Conservation (phyloP, 352 stramenopile genomes). For the Plasmopara halstedii region DNA sequence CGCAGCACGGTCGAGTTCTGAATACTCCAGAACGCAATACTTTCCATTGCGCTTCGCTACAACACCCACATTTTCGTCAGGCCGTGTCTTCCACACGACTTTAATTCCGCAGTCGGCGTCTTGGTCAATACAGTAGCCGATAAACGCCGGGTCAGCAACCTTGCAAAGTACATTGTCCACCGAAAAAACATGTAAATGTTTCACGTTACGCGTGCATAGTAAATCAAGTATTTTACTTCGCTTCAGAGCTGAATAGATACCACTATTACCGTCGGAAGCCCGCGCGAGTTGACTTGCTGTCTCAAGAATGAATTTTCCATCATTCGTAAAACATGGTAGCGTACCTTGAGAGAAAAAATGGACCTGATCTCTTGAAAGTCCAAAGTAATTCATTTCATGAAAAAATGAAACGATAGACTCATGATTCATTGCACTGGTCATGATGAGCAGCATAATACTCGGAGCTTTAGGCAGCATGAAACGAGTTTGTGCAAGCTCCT, state of each 20-base stretch:
- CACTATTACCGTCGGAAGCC: slow-evolving; percentile 97
- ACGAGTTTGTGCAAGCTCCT: slow-evolving; percentile 25
- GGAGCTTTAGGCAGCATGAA: slow-evolving; percentile 12
- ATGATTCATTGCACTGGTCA: slow-evolving; percentile 97
- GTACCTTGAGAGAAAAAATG: slow-evolving; percentile 96
- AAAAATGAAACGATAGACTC: slow-evolving; percentile 90
- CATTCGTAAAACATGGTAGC: slow-evolving; percentile 90
- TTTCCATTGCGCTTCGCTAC: slow-evolving; percentile 74
- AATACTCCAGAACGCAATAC: slow-evolving; percentile 96
- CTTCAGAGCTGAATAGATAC: slow-evolving; percentile 91
- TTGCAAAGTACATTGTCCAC: slow-evolving; percentile 98
- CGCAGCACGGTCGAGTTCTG: slow-evolving; percentile 84
- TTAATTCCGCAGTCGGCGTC: slow-evolving; percentile 95
- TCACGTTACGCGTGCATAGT: slow-evolving; percentile 80
- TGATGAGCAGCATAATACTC: slow-evolving; percentile 89
- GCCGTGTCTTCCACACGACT: slow-evolving; percentile 90
- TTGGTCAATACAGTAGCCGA: slow-evolving; percentile 93
- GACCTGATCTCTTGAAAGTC: slow-evolving; percentile 80
- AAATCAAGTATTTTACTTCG: slow-evolving; percentile 83
- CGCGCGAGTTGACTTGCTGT: slow-evolving; percentile 69
- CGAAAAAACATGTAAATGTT: slow-evolving; percentile 95
- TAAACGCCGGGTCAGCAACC: slow-evolving; percentile 92
- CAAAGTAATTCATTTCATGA: slow-evolving; percentile 86
- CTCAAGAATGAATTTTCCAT: slow-evolving; percentile 96
- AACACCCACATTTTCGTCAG: slow-evolving; percentile 92